Evolutionary conservation across 192 early-diverging fungal species (phyloP).

Genomic region (Coemansia sp.): DNA sequence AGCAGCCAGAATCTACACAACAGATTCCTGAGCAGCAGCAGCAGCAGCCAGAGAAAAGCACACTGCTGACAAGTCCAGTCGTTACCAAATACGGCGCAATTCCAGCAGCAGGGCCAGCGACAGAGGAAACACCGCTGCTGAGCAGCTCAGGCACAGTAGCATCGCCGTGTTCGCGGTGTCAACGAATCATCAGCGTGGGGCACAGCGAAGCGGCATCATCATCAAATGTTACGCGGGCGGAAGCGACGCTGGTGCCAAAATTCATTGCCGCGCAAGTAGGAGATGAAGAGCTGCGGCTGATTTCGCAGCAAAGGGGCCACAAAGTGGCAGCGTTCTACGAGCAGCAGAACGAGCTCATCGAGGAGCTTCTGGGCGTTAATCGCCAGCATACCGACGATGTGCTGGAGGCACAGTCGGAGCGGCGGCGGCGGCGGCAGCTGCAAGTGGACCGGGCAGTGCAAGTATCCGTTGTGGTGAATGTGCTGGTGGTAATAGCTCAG

Average conservation of each 20-base stretch:
- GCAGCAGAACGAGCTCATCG: slow-evolving; percentile 51
- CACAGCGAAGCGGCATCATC: slow-evolving; percentile 15
- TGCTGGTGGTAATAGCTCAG: slow-evolving; percentile 65
- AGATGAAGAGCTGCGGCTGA: slow-evolving; percentile 27
- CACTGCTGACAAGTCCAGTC: not conserved
- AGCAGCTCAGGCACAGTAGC: not conserved
- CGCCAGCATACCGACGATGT: slow-evolving; percentile 47
- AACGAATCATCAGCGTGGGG: slow-evolving; percentile 8
- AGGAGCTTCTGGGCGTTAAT: slow-evolving; percentile 44
- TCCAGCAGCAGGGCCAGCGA: not conserved
- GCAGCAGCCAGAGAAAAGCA: too few relatives aligned
- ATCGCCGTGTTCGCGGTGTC: slow-evolving; percentile 19
- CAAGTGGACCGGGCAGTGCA: slow-evolving; percentile 62
- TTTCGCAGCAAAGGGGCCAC: slow-evolving; percentile 28
- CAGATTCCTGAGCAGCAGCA: too few relatives aligned
- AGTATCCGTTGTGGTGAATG: slow-evolving; percentile 65
- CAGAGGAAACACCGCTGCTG: too few relatives aligned
- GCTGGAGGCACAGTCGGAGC: slow-evolving; percentile 37
- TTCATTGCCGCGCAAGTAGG: slow-evolving; percentile 45
- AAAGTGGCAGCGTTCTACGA: slow-evolving; percentile 50
- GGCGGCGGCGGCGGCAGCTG: slow-evolving; percentile 29
- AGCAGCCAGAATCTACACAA: too few relatives aligned
- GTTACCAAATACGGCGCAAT: slow-evolving; percentile 16
- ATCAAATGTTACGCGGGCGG: slow-evolving; percentile 36
- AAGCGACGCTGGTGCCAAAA: slow-evolving; percentile 44